These are phyloP conservation scores for Inonotus hispidus DNA, from an alignment of 1,284 basidiomycete species.

Conservation along the genomic window DNA sequence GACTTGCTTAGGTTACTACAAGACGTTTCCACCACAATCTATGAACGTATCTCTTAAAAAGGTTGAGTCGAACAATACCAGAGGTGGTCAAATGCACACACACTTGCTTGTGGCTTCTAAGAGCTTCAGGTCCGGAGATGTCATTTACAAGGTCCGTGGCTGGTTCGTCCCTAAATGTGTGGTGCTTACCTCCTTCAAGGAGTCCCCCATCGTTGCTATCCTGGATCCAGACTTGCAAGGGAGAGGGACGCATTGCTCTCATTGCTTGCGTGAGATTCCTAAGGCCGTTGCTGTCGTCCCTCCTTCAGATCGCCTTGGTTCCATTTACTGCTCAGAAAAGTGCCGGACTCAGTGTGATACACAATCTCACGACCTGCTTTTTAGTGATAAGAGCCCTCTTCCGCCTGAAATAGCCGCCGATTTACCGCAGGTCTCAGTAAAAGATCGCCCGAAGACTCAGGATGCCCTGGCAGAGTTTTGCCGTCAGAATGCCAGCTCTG, in stretches of 20 bases:
- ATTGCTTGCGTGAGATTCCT: constrained; percentile 59
- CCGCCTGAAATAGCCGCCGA: constrained; percentile 45
- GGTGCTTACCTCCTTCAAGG: constrained; percentile 36
- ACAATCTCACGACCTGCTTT: constrained; percentile 64
- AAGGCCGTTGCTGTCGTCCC: constrained; percentile 39
- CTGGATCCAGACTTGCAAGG: constrained; percentile 66
- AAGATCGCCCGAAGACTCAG: constrained; percentile 53
- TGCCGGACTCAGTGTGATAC: constrained; percentile 52
- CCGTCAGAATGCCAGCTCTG: constrained; percentile 40
- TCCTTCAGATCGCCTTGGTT: constrained; percentile 46
- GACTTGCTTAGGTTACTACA: constrained; percentile 58
- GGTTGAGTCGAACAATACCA: constrained; percentile 33
- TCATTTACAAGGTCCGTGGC: constrained; percentile 61
- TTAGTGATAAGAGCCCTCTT: constrained; percentile 58
- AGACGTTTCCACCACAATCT: constrained; percentile 62
- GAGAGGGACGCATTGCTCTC: constrained; percentile 60
- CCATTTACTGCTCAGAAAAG: constrained; percentile 66
- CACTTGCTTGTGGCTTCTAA: constrained; percentile 62
- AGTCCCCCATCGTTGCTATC: constrained; percentile 60
- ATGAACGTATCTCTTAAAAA: constrained; percentile 60
- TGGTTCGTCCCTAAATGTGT: not conserved
- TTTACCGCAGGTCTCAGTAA: constrained; percentile 29
- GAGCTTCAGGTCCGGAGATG: constrained; percentile 62
- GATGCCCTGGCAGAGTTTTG: constrained; percentile 49
- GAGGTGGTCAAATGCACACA: constrained; percentile 33